Percentiles rank a stretch among this genome's conserved stretches.
phyloP scores from a whole-genome alignment of 2,329 filamentous ascomycete species.

The Cryphonectria parasitica region DNA sequence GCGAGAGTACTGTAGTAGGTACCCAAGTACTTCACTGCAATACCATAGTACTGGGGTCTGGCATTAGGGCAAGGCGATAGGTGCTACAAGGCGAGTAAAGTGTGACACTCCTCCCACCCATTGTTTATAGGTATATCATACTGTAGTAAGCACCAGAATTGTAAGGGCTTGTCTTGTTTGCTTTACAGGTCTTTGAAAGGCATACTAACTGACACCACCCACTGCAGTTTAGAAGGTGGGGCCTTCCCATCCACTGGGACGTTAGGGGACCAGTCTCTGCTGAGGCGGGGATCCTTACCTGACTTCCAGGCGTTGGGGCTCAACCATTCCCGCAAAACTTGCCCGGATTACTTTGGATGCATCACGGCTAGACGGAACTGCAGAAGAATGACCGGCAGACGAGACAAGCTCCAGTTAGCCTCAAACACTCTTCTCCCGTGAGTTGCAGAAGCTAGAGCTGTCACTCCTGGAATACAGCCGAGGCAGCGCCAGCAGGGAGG shows the following conservation, averaged over 20 bases:
- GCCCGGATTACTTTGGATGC: background rate
- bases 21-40: too few species aligned
- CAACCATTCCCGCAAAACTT: background rate
- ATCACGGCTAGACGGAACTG: background rate
- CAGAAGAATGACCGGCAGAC: background rate
- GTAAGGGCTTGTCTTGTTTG: background rate
- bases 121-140: too few species aligned
- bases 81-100: background rate
- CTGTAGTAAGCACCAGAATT: background rate
- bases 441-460: background rate
- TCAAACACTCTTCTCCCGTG: background rate
- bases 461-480: background rate
- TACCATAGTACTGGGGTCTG: background rate
- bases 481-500: background rate
- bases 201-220: background rate
- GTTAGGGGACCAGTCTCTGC: background rate
- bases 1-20: too few species aligned
- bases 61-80: background rate
- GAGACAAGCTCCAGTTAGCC: background rate
- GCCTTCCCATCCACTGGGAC: background rate
- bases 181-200: too few species aligned
- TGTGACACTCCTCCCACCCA: too few species aligned
- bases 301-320: background rate
- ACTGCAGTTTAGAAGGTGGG: background rate
- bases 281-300: constrained; percentile 7